Evolutionary conservation across 2,329 filamentous ascomycete species (phyloP), one percentile per base, ranked within the genome.

Genomic region (Ambrosiella beaveri): DNA sequence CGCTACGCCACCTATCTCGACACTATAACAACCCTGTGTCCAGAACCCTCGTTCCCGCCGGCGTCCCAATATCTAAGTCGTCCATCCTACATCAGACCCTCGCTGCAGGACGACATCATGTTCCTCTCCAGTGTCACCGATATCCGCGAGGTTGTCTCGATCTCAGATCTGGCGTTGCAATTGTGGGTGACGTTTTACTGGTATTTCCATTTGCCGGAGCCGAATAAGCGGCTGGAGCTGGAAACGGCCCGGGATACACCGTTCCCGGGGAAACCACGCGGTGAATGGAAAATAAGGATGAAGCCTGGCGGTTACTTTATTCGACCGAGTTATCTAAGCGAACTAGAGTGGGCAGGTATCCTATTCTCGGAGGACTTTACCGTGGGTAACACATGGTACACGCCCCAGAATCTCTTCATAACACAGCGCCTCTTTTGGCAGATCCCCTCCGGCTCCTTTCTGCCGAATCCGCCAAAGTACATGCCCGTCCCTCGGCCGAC

Each of bases 81-180:
- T 12, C 64, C 64, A 36, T 63, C 69, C 17, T 96, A 84, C 72
- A 81, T 74, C 55, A 73, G 72, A 51, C 90, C 91, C 0, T 95
- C 87, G 0, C 73, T 94, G 38, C 78, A 81, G 38, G 79, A 82
- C 67, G 91, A 97, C 69, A 83, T 81, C 64, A 75, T 96, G 59
- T 96, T 90, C 73, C 91, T 97, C 89, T 3, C 91, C 87, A 61
- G 89, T 95, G 62, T 91, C 88, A 54, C 88, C 86, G 63, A 88
- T 86, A 66, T 81, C 88, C 0, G 79, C 85, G 35, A 11, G 1
- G 81, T 77, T 12, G 95, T 88, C 62, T 88, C 88, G 0, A 93
- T 88, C 0, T 77, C 90, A 50, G 87, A 95, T 71, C 87, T 95
- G 61, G 91, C 91, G 63, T 89, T 96, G 87, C 95, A 96, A 85